Conservation (phyloP, 176 grass and related monocot genomes). For the Sorghum bicolor region DNA sequence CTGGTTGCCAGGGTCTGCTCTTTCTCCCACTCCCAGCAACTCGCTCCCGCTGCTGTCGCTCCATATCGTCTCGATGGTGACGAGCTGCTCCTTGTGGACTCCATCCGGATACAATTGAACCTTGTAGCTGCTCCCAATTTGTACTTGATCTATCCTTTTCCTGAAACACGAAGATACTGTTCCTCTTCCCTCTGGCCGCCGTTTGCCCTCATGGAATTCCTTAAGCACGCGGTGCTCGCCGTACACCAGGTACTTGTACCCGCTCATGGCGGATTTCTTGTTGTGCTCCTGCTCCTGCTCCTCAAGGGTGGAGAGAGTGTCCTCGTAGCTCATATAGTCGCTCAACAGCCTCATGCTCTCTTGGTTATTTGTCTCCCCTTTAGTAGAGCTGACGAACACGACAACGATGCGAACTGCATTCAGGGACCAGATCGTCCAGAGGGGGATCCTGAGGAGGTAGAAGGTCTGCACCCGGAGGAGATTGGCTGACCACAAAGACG, state of each 20-base stretch:
- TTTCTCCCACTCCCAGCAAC: background rate
- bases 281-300: too few relatives aligned
- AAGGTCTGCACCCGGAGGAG: background rate
- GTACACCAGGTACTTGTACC: conserved; percentile 29
- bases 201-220: background rate
- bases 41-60: too few relatives aligned
- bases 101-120: background rate
- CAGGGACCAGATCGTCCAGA: conserved; percentile 25
- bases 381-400: background rate
- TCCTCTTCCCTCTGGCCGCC: background rate
- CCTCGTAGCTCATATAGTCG: conserved; percentile 36
- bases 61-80: conserved; percentile 21
- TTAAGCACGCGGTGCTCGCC: background rate
- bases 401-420: background rate
- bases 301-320: background rate
- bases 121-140: background rate
- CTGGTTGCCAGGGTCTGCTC: background rate
- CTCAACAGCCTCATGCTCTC: background rate
- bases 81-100: background rate
- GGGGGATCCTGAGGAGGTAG: background rate
- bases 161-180: too few relatives aligned
- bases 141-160: too few relatives aligned
- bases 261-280: background rate
- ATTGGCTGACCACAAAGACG: conserved; percentile 15
- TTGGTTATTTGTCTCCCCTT: background rate